phyloP scores from a whole-genome alignment of 1,284 basidiomycete genomes.

The Boletus mariae region DNA sequence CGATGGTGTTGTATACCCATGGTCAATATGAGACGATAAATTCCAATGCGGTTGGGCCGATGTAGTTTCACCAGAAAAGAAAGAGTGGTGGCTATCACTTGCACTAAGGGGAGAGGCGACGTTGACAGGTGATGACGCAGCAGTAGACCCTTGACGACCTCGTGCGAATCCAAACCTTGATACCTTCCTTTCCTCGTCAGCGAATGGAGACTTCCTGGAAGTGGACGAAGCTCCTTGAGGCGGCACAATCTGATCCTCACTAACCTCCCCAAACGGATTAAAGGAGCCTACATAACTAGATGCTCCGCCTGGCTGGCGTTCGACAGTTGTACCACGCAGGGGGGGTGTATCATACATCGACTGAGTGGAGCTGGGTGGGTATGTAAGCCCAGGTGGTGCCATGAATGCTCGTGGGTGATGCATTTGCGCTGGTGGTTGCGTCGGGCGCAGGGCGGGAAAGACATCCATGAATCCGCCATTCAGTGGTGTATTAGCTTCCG shows the following conservation, averaged over 20 bases:
- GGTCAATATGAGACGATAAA: conserved; percentile 42
- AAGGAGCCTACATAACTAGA: conserved; percentile 69
- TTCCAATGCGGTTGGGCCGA: conserved; percentile 46
- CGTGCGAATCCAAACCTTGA: conserved; percentile 85
- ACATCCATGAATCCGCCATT: conserved; percentile 59
- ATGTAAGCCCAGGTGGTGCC: conserved; percentile 51
- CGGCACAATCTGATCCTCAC: conserved; percentile 38
- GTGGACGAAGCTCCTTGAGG: conserved; percentile 17
- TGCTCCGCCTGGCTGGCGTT: conserved; percentile 44
- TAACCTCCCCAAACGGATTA: conserved; percentile 68
- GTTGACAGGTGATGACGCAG: conserved; percentile 58
- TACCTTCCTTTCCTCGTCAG: conserved; percentile 66
- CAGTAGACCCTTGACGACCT: conserved; percentile 57
- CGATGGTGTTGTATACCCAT: conserved; percentile 44
- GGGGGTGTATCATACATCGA: conserved; percentile 53
- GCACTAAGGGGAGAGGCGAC: conserved; percentile 53
- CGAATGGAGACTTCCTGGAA: conserved; percentile 31
- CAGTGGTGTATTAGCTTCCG: conserved; percentile 52
- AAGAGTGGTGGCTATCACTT: conserved; percentile 47
- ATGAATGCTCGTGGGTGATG: conserved; percentile 38
- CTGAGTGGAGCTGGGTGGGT: conserved; percentile 43
- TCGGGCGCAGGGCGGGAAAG: conserved; percentile 55
- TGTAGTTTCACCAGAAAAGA: conserved; percentile 43
- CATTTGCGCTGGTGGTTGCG: conserved; percentile 22
- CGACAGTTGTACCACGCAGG: conserved; percentile 38